Percentiles rank a stretch among this genome's conserved stretches.
These are phyloP conservation scores for Acacia crassicarpa DNA, from an alignment of 306 rosid genomes.

Conservation along the genomic window DNA sequence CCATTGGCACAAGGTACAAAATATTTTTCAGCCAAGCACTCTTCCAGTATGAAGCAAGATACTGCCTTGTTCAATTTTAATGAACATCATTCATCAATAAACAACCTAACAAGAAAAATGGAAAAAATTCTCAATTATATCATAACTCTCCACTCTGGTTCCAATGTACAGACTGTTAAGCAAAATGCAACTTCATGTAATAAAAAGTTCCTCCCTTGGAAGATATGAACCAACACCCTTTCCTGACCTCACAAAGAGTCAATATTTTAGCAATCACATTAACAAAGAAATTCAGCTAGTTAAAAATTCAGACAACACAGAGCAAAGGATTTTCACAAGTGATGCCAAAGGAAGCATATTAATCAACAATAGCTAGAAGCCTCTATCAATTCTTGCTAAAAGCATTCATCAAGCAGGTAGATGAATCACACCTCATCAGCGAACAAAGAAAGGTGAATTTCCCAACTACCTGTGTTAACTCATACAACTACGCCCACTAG, in stretches of 20 bases:
- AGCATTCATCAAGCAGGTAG: neutral
- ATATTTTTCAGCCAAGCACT: conserved; percentile 32
- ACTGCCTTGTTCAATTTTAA: conserved; percentile 28
- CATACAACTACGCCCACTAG: neutral
- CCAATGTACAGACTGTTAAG: conserved; percentile 5
- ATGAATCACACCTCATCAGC: neutral
- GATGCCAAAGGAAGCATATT: neutral
- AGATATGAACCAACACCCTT: neutral
- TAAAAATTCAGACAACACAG: neutral
- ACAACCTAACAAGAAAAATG: conserved; percentile 35
- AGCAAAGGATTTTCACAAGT: neutral
- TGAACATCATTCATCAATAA: conserved; percentile 25
- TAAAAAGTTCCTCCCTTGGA: neutral
- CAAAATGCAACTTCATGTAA: neutral
- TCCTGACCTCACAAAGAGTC: neutral
- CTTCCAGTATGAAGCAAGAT: conserved; percentile 31
- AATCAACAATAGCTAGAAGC: neutral
- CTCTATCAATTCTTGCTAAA: neutral
- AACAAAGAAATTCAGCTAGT: neutral
- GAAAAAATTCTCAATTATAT: conserved; percentile 27
- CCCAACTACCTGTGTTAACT: neutral
- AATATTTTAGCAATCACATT: neutral
- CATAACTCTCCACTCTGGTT: conserved; percentile 21
- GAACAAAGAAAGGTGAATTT: neutral
- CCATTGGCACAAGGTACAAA: conserved; percentile 53